Percentiles rank a stretch among this genome's conserved stretches.
Evolutionary conservation across 2,329 filamentous ascomycete species (phyloP).

Genomic region (Colletotrichum tofieldiae): DNA sequence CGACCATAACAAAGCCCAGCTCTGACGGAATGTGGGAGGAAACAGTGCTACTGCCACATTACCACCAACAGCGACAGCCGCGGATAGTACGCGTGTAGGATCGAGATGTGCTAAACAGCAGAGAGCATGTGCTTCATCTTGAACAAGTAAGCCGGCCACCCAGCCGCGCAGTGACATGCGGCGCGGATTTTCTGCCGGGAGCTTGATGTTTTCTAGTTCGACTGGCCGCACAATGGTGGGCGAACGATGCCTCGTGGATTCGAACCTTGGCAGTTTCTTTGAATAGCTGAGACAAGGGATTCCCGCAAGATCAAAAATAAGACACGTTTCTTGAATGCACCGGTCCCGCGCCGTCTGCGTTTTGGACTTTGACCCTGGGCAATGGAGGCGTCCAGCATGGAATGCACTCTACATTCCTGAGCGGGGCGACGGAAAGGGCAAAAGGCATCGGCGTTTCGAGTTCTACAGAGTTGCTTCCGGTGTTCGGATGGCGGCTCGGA

Average conservation of each 20-base stretch:
- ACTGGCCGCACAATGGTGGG: slow-evolving; percentile 4
- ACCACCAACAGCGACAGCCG: not conserved
- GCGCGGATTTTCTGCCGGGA: not conserved
- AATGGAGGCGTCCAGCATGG: not conserved
- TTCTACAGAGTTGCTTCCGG: not conserved
- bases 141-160: no score
- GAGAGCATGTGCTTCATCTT: not conserved
- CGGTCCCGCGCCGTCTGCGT: not conserved
- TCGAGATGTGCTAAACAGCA: not conserved
- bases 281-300: slow-evolving; percentile 17
- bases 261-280: slow-evolving; percentile 15
- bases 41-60: not conserved
- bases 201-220: not conserved
- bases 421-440: slow-evolving; percentile 6
- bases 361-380: not conserved
- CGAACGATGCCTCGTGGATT: not conserved
- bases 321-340: not conserved
- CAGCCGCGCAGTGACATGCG: not conserved
- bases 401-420: slow-evolving; percentile 23
- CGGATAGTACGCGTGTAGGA: not conserved
- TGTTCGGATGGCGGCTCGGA: not conserved
- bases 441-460: slow-evolving; percentile 7
- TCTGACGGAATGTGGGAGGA: not conserved
- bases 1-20: not conserved
- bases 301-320: no score